Percentiles rank a stretch among this genome's conserved stretches.
Conservation (phyloP, 75 land plant genomes). For the Pinus tabuliformis region DNA sequence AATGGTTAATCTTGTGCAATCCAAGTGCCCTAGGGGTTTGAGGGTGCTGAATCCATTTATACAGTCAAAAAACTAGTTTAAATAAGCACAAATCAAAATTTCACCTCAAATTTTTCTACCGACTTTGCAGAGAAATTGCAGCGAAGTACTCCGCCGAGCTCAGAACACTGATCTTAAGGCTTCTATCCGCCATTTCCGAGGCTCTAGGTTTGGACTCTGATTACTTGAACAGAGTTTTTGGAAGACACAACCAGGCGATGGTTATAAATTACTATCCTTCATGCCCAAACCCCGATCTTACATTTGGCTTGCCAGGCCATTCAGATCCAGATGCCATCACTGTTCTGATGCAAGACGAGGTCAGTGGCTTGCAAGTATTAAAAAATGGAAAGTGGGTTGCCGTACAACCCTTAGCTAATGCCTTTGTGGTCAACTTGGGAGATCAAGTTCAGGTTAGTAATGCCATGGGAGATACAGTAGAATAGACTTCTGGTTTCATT, state of each 20-base stretch:
- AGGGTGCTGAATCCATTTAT: too few species aligned
- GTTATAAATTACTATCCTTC: constrained; percentile 31
- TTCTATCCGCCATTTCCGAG: constrained; percentile 51
- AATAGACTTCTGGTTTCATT: too few species aligned
- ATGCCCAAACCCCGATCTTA: constrained; percentile 30
- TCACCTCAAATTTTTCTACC: too few species aligned
- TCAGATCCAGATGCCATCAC: constrained; percentile 20
- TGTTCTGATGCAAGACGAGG: constrained; percentile 29
- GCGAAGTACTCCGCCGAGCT: constrained; percentile 20
- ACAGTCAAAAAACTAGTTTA: too few species aligned
- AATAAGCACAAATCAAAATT: too few species aligned
- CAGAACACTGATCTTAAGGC: constrained; percentile 22
- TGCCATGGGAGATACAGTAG: too few species aligned
- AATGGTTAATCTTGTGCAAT: too few species aligned
- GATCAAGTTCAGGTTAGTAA: constrained; percentile 24
- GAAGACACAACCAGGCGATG: constrained; percentile 28
- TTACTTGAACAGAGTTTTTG: constrained; percentile 27
- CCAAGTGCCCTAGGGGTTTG: too few species aligned
- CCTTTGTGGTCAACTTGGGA: constrained; percentile 25
- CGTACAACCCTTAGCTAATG: constrained; percentile 17
- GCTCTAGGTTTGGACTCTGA: constrained; percentile 40
- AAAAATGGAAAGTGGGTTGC: constrained; percentile 19
- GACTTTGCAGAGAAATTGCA: constrained; percentile 26
- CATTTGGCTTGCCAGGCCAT: constrained; percentile 20
- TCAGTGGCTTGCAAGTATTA: constrained; percentile 21